Evolutionary conservation across 306 rosid genomes (phyloP).

Genomic region (Lablab purpureus): DNA sequence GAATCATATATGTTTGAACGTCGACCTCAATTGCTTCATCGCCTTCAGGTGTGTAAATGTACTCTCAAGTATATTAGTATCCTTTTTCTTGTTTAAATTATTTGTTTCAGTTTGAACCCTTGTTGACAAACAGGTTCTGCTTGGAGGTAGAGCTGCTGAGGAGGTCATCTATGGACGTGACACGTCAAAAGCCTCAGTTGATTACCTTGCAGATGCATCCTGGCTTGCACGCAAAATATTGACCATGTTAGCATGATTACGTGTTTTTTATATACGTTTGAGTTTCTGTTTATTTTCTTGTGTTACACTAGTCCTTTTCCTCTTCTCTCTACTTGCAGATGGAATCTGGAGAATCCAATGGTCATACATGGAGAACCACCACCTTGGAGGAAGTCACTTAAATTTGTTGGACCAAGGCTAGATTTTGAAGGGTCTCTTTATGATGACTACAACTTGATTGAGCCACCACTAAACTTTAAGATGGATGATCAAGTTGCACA

Average conservation of each 20-base stretch:
- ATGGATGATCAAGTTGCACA: slow-evolving; percentile 80
- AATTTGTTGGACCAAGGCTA: slow-evolving; percentile 89
- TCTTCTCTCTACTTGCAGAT: slow-evolving; percentile 55
- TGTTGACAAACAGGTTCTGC: slow-evolving; percentile 69
- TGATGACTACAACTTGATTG: slow-evolving; percentile 72
- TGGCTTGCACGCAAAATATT: slow-evolving; percentile 99
- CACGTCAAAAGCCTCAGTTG: slow-evolving; percentile 88
- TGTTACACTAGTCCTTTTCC: slow-evolving; percentile 37
- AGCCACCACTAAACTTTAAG: slow-evolving; percentile 85
- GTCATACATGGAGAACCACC: slow-evolving; percentile 94
- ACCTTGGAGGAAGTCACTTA: slow-evolving; percentile 80
- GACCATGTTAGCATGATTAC: slow-evolving; percentile 69
- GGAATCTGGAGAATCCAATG: slow-evolving; percentile 99
- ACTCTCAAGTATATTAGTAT: slow-evolving; percentile 50
- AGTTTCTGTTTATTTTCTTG: slow-evolving; percentile 29
- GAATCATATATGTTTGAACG: slow-evolving; percentile 95
- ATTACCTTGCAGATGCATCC: slow-evolving; percentile 94
- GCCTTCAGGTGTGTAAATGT: slow-evolving; percentile 75
- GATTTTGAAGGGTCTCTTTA: slow-evolving; percentile 97
- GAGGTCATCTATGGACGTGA: slow-evolving; percentile 96
- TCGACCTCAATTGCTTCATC: slow-evolving; percentile 85
- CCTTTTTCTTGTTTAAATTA: slow-evolving; percentile 26
- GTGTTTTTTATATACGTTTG: slow-evolving; percentile 11
- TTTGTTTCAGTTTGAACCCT: slow-evolving; percentile 29
- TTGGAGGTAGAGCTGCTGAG: slow-evolving; percentile 98